Base-by-base conservation (phyloP, 768 basidiomycete species). In the Porphyrellus cyaneotinctus region DNA sequence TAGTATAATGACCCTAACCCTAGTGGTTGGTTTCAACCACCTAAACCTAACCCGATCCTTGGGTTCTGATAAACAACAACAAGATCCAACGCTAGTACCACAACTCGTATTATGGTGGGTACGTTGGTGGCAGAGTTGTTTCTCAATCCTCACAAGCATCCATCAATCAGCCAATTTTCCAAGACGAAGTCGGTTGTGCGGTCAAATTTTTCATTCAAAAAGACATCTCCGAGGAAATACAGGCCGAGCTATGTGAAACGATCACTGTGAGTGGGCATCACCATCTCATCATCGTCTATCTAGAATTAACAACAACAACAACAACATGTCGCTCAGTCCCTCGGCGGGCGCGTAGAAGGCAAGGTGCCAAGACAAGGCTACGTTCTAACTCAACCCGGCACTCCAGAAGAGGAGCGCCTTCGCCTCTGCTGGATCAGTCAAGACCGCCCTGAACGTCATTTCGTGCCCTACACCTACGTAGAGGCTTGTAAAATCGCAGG, bases 201-300 rank as follows among this genome's bases (percentile, higher is more conserved):
- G 70, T 88, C 75, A 91, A 91, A 63, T 91, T 91, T 64, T 91
- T 91, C 66, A 79, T 91, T 18, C 88, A 91, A 64, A 88, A 87
- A 62, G 88, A 91, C 66, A 74, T 91, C 10, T 69, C 80, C 4
- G 76, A 83, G 51, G 81, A 84, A 58, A 74, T 82, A 20, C 85
- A 87, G 59, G 82, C 83, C 17, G 84, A 89, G 55, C 68, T 90
- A 28, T 84, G 83, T 61, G 86, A 88, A 65, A 84, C 79, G 14
- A 87, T 90, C 47, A 81, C 86, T 0, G 88, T 89, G 50, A 53
- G 66, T 55, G 23, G 28, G 23, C 18, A 38, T 39, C 36, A 14
- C 49, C 30, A 32, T 37, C 15, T 18, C 32, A 55, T 10, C 54
- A 38, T 18, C 37, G 43, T 42, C 13, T 46, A 43, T 42, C 13